phyloP scores from a whole-genome alignment of 2,329 filamentous ascomycete species.

The Aureobasidium sp. region DNA sequence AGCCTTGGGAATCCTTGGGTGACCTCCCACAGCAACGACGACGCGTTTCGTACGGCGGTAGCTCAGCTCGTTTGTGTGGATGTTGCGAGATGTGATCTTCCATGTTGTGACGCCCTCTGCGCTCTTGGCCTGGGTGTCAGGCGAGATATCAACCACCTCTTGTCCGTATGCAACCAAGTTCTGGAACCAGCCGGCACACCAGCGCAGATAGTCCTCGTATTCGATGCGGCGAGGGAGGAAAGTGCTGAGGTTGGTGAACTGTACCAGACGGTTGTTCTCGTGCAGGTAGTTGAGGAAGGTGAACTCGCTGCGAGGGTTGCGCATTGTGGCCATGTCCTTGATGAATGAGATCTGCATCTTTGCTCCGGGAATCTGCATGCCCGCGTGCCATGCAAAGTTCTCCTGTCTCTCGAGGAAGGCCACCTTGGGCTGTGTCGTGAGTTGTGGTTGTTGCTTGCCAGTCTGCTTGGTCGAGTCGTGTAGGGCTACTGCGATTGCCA shows the following conservation, averaged over 20 bases:
- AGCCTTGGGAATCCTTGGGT: slow-evolving; percentile 74
- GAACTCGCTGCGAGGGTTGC: slow-evolving; percentile 90
- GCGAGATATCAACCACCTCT: slow-evolving; percentile 75
- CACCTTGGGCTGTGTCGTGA: slow-evolving; percentile 67
- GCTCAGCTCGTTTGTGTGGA: slow-evolving; percentile 60
- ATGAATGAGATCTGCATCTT: slow-evolving; percentile 99
- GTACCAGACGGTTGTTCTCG: slow-evolving; percentile 79
- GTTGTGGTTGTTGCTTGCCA: slow-evolving; percentile 27
- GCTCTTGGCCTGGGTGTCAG: slow-evolving; percentile 50
- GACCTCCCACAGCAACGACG: slow-evolving; percentile 73
- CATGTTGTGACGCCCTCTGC: slow-evolving; percentile 69
- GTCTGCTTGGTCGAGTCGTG: slow-evolving; percentile 72
- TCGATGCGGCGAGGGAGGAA: slow-evolving; percentile 89
- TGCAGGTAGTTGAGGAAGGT: slow-evolving; percentile 98
- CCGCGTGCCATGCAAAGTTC: slow-evolving; percentile 91
- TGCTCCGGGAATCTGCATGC: slow-evolving; percentile 93
- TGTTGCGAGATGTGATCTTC: slow-evolving; percentile 70
- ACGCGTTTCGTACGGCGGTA: slow-evolving; percentile 70
- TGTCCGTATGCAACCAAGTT: slow-evolving; percentile 78
- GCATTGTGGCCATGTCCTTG: slow-evolving; percentile 92
- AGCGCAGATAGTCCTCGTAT: slow-evolving; percentile 96
- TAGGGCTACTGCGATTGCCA: slow-evolving; percentile 89
- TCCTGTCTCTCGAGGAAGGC: slow-evolving; percentile 90
- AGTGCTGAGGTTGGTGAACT: slow-evolving; percentile 91
- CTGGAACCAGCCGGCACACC: slow-evolving; percentile 87